phyloP scores from a whole-genome alignment of 495 filamentous ascomycete species.

The Penicillium fimorum region DNA sequence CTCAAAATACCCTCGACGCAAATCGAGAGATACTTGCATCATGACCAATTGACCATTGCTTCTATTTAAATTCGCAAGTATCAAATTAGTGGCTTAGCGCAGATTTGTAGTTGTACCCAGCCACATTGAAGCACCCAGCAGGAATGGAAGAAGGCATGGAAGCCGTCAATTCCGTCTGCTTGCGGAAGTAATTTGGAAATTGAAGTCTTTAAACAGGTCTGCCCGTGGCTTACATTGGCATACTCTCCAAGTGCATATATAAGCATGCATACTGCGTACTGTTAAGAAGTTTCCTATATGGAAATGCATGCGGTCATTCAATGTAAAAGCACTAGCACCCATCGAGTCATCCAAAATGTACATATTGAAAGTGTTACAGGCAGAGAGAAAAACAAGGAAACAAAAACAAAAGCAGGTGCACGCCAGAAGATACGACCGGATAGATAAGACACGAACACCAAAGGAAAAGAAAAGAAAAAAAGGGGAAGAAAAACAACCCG shows the following conservation, averaged over 20 bases:
- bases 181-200: not conserved
- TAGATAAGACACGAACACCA: conserved; percentile 14
- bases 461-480: conserved; percentile 12
- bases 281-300: not conserved
- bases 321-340: conserved; percentile 20
- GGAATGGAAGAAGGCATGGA: not conserved
- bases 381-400: conserved; percentile 13
- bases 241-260: not conserved
- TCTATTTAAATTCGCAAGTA: not conserved
- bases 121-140: not conserved
- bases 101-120: not conserved
- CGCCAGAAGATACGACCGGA: conserved; percentile 13
- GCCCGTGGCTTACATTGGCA: not conserved
- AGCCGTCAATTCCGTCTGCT: not conserved
- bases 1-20: conserved; percentile 42
- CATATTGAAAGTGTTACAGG: conserved; percentile 27
- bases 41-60: conserved; percentile 23
- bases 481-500: conserved; percentile 13
- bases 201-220: not conserved
- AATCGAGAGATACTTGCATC: conserved; percentile 34
- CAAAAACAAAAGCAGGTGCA: conserved; percentile 9
- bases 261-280: not conserved
- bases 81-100: not conserved
- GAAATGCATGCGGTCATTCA: conserved; percentile 24
- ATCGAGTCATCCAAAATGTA: conserved; percentile 28